Evolutionary conservation across 1,139 yeast genomes (phyloP), one percentile per base, ranked within the genome.

Genomic region (Pichia sp.): DNA sequence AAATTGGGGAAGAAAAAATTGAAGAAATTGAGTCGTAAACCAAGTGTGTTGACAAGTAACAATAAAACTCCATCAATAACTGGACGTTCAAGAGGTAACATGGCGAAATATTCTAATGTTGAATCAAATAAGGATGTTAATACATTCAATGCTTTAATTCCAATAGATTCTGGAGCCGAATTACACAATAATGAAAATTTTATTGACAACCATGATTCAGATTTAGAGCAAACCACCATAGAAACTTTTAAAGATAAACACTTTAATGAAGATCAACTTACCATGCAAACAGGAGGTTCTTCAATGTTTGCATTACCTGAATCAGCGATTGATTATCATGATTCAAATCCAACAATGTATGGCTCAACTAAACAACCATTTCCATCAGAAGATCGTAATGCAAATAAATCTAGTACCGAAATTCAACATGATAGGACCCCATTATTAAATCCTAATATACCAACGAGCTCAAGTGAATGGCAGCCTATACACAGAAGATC

Each of bases 1-100:
- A 83, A 83, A 61, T 68, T 68, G 30, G 86, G 86, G 26, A 81
- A 81, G 65, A 79, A 78, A 66, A 71, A 73, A 58, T 69, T 82
- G 40, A 78, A 79, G 61, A 73, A 72, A 55, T 59, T 76, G n/a
- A 55, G 55, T 7, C 64, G 63, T 50, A 58, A 58, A 39, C 55
- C 59, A 28, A 56, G 56, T 37, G 53, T 50, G 3, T 27, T 35
- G 6, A 39, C 18, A 30, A 47, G 44, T 32, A 28, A 39, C 18
- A 45, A 43, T 35, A 36, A 39, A 28, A 47, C 51, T 5, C 48
- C 54, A 26, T 26, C 32, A 11, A 25, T 26, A 8, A 18, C 27
- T 7, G 9, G 9, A 7, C 5, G 28, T 18, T 5, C 32, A 27
- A 32, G 11, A 5, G 7, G 2, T 9, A n/a, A 37, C 27, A 1